Percentiles rank a stretch among this genome's conserved stretches.
phyloP scores from a whole-genome alignment of 768 basidiomycete genomes.

The Pisolithus tinctorius region DNA sequence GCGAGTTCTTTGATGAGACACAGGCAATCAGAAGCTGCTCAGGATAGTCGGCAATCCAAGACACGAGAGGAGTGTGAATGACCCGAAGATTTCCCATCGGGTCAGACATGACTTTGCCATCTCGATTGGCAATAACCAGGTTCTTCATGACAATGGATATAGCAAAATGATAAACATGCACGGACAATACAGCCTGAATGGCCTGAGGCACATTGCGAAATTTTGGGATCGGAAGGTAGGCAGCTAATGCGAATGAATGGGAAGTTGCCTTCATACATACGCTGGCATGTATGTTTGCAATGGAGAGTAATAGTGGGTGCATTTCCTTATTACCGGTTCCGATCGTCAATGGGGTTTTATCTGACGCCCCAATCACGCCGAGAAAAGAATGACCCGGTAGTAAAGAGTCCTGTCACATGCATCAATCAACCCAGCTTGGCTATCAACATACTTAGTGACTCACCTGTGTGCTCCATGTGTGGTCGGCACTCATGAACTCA shows the following conservation, averaged over 20 bases:
- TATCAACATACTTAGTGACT: background rate
- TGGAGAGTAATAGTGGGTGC: slow-evolving; percentile 24
- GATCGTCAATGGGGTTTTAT: slow-evolving; percentile 3
- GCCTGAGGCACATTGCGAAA: slow-evolving; percentile 15
- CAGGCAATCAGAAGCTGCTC: slow-evolving; percentile 12
- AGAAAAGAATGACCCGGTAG: slow-evolving; percentile 22
- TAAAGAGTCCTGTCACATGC: background rate
- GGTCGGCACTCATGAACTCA: slow-evolving; percentile 19
- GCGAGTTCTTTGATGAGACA: slow-evolving; percentile 6
- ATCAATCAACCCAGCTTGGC: background rate
- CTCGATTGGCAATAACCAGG: slow-evolving; percentile 22
- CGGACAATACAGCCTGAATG: slow-evolving; percentile 19
- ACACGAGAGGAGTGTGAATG: slow-evolving; percentile 8
- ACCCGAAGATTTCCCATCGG: slow-evolving; percentile 2
- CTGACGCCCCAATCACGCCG: slow-evolving; percentile 22
- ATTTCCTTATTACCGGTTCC: slow-evolving; percentile 25
- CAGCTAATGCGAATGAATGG: slow-evolving; percentile 11
- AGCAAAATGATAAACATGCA: slow-evolving; percentile 21
- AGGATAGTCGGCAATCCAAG: slow-evolving; percentile 15
- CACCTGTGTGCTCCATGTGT: slow-evolving; percentile 22
- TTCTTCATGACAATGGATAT: slow-evolving; percentile 25
- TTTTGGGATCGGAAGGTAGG: slow-evolving; percentile 21
- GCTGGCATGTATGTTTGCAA: slow-evolving; percentile 27
- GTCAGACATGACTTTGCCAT: slow-evolving; percentile 25
- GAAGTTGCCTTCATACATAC: slow-evolving; percentile 27